Base-by-base conservation (phyloP, 768 basidiomycete genomes). In the Leccinum subgranulosum region DNA sequence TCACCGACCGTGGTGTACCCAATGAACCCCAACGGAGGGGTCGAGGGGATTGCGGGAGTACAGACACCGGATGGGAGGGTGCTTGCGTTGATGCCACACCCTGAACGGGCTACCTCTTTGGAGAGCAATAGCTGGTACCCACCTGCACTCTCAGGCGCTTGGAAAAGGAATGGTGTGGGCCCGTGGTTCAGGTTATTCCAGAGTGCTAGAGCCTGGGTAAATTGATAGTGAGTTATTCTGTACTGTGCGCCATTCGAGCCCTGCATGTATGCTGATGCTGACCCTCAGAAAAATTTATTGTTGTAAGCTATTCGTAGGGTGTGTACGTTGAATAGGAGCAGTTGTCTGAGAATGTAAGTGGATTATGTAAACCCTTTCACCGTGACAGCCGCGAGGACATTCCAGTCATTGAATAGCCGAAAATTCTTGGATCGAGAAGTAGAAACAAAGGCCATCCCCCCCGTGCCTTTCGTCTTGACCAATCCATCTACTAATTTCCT, bases 141-240 rank as follows among this genome's bases (percentile, higher is more conserved):
- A 2, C 63, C 77, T 6, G 74, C 77, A 28, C 71, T 88, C 60
- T 72, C 71, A 34, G 76, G 81, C 27, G 65, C 74, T 21, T 94
- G 92, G 92, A 43, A 43, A 12, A 3, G 2, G 19, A 76, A 81
- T 33, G 86, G 89, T 11, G 76, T 79, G 28, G 94, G 95, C 4
- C 97, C 97, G 2, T 99, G 97, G 97, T 94, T 97, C 75, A 85
- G 81, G 69, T 70, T 98, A 64, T 98, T 98, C 84, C 91, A 93
- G 74, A 97, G 86, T 69, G 95, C 92, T 10, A 79, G 93, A 61
- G 76, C 74, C 64, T 92, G 91, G 90, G 55, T 74, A 57, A 63
- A 63, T 41, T 71, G 53, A 66, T 6, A 19, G 72, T 70, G 53
- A 55, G 72, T 60, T n/a, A 6, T 27, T 28, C 34, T 11, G 5